Percentiles rank a stretch among this genome's conserved stretches.
Evolutionary conservation across 2,329 filamentous ascomycete genomes (phyloP).

Genomic region (Aurifilum marmelostoma): DNA sequence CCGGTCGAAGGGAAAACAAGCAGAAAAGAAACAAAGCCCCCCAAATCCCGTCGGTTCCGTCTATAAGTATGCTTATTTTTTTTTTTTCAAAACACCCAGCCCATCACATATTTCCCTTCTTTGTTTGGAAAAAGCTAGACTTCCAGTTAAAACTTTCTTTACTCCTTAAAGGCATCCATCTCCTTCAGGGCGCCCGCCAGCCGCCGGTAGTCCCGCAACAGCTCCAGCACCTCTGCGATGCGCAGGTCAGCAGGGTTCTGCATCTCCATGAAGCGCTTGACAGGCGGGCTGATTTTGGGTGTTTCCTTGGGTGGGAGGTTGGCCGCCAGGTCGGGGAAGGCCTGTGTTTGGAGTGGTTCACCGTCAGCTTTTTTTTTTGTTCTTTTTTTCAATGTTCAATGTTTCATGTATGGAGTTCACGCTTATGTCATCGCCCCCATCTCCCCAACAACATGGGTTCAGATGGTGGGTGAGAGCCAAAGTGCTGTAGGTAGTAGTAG

Average conservation of each 20-base stretch:
- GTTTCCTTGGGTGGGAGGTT: slow-evolving; percentile 58
- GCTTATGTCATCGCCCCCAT: background rate
- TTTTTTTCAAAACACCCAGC: too few species aligned
- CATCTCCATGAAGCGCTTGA: slow-evolving; percentile 73
- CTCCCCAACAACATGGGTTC: background rate
- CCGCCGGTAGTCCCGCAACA: slow-evolving; percentile 75
- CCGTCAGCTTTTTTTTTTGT: background rate
- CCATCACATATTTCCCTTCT: background rate
- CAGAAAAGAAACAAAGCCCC: background rate
- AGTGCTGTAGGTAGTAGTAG: background rate
- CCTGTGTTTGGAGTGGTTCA: slow-evolving; percentile 48
- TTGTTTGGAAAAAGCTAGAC: background rate
- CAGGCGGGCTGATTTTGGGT: slow-evolving; percentile 65
- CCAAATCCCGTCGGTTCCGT: too few species aligned
- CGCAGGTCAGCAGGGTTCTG: slow-evolving; percentile 71
- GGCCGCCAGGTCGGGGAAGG: slow-evolving; percentile 63
- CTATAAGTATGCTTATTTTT: background rate
- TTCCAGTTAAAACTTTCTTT: background rate
- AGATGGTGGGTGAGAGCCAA: background rate
- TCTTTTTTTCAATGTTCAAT: background rate
- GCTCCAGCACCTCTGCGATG: slow-evolving; percentile 72
- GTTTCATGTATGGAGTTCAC: background rate
- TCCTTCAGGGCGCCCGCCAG: slow-evolving; percentile 68
- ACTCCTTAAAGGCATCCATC: slow-evolving; percentile 60
- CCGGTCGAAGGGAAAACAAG: background rate